Percentiles rank a stretch among this genome's conserved stretches.
phyloP scores from a whole-genome alignment of 2,329 filamentous ascomycete genomes.

The Geosmithia morbida region DNA sequence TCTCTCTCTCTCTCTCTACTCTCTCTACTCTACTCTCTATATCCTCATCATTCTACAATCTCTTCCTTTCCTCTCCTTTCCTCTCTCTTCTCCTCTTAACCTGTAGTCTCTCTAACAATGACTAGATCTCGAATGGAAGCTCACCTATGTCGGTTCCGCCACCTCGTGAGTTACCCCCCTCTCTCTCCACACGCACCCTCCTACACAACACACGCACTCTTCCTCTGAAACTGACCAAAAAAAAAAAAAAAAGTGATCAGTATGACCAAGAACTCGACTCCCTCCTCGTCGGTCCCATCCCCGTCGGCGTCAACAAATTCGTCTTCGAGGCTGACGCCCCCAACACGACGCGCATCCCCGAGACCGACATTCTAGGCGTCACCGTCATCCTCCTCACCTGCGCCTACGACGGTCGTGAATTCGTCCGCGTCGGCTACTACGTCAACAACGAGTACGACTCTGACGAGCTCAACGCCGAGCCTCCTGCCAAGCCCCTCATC shows the following conservation, averaged over 20 bases:
- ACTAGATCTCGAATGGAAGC: slow-evolving; percentile 88
- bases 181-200: slow-evolving; percentile 1
- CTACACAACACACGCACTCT: slow-evolving; percentile 5
- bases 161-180: slow-evolving; percentile 57
- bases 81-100: not conserved
- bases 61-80: too few relatives aligned
- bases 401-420: slow-evolving; percentile 91
- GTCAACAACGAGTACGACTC: slow-evolving; percentile 99
- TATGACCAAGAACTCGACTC: slow-evolving; percentile 98
- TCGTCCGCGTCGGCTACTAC: slow-evolving; percentile 96
- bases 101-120: not conserved
- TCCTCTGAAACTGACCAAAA: slow-evolving; percentile 2
- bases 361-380: slow-evolving; percentile 89
- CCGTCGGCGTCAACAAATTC: slow-evolving; percentile 97
- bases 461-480: slow-evolving; percentile 76
- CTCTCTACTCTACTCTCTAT: too few relatives aligned
- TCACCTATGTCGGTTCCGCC: slow-evolving; percentile 96
- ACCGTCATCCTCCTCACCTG: slow-evolving; percentile 95
- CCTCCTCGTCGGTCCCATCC: slow-evolving; percentile 92
- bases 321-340: slow-evolving; percentile 92
- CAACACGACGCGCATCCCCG: slow-evolving; percentile 78
- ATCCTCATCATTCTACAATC: too few relatives aligned
- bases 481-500: slow-evolving; percentile 80
- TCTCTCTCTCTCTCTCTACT: too few relatives aligned
- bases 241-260: slow-evolving; percentile 50